phyloP scores from a whole-genome alignment of 139 green algal species.

The Chlorella sp. region DNA sequence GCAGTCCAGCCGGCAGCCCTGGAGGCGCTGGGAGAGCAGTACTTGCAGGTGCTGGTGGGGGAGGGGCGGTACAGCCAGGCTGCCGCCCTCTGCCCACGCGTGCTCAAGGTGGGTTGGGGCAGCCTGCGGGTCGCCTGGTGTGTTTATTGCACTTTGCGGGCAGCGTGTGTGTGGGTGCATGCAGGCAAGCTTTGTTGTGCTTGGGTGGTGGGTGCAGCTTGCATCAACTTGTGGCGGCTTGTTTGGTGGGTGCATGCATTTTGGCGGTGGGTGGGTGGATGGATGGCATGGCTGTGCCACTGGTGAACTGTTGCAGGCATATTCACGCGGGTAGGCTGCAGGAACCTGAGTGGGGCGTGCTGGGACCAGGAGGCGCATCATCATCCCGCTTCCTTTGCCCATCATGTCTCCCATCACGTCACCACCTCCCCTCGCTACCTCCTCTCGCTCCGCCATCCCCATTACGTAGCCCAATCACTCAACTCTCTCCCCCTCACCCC shows the following conservation, averaged over 20 bases:
- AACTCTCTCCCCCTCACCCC: too few species aligned
- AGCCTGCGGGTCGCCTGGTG: background rate
- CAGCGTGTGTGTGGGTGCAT: too few species aligned
- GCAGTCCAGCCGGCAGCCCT: slow-evolving; percentile 18
- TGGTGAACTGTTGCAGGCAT: too few species aligned
- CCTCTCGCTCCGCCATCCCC: background rate
- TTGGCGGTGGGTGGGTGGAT: too few species aligned
- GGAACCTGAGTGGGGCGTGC: background rate
- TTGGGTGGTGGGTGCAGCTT: too few species aligned
- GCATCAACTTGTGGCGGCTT: too few species aligned
- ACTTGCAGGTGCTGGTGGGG: slow-evolving; percentile 58
- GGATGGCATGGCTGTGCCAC: too few species aligned
- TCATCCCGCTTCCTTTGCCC: background rate
- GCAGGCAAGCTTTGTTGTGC: background rate
- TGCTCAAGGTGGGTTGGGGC: slow-evolving; percentile 58
- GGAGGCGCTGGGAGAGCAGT: slow-evolving; percentile 53
- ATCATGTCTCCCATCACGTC: background rate
- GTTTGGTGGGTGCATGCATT: background rate
- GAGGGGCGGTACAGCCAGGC: slow-evolving; percentile 60
- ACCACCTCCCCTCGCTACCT: background rate
- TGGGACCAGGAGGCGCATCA: background rate
- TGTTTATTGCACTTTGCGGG: too few species aligned
- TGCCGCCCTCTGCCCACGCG: slow-evolving; percentile 58
- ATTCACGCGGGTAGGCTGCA: too few species aligned
- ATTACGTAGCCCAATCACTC: background rate